Percentiles rank a stretch among this genome's conserved stretches.
phyloP scores from a whole-genome alignment of 2,329 filamentous ascomycete genomes.

The Hirsutella thompsonii region DNA sequence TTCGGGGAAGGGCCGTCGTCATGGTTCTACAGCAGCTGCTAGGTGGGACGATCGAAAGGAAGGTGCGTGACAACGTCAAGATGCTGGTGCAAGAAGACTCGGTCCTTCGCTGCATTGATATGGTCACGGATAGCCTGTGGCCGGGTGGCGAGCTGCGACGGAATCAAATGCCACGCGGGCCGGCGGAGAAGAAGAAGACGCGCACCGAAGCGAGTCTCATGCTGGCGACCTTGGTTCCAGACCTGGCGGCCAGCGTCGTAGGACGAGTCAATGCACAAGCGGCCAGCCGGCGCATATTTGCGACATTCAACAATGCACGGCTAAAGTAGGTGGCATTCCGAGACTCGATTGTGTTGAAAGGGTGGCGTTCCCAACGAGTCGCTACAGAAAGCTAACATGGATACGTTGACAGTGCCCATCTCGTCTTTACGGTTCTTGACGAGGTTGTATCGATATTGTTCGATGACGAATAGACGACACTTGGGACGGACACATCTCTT shows the following conservation, averaged over 20 bases:
- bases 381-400: too few species aligned
- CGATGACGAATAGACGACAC: slow-evolving; percentile 19
- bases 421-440: slow-evolving; percentile 59
- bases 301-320: slow-evolving; percentile 79
- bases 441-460: slow-evolving; percentile 57
- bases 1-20: slow-evolving; percentile 87
- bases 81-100: slow-evolving; percentile 65
- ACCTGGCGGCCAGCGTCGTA: slow-evolving; percentile 85
- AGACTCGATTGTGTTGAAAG: too few species aligned
- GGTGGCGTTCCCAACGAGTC: too few species aligned
- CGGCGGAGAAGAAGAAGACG: slow-evolving; percentile 64
- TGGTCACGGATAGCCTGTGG: slow-evolving; percentile 72
- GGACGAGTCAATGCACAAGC: slow-evolving; percentile 83
- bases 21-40: slow-evolving; percentile 93
- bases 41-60: slow-evolving; percentile 90
- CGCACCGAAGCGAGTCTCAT: slow-evolving; percentile 80
- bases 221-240: slow-evolving; percentile 78
- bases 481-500: too few species aligned
- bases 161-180: slow-evolving; percentile 43
- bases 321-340: slow-evolving; percentile 55
- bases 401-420: slow-evolving; percentile 39
- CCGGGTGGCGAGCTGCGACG: slow-evolving; percentile 49
- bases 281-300: slow-evolving; percentile 78
- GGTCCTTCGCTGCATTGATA: slow-evolving; percentile 59
- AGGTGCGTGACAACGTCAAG: slow-evolving; percentile 75